A percentile compares a stretch with the other conserved stretches of the same genome.
Conservation (phyloP, 1,284 basidiomycete genomes). For the Vanrija humicola region DNA sequence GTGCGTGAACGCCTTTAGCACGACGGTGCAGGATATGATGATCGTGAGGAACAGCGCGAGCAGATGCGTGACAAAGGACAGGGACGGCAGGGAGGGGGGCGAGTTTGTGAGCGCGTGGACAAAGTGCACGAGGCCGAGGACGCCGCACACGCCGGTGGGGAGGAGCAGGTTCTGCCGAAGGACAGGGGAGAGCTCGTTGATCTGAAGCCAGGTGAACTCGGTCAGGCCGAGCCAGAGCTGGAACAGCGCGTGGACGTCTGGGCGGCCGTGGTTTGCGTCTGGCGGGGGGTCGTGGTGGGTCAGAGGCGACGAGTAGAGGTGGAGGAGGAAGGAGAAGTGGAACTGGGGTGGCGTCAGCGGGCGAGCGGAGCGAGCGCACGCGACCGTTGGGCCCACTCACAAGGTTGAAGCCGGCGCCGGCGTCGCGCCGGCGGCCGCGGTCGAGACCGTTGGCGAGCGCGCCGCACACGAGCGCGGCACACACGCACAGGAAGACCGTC, state of each 20-base stretch:
- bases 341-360: constrained; percentile 22
- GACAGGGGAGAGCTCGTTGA: constrained; percentile 32
- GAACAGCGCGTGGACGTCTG: constrained; percentile 44
- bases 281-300: constrained; percentile 37
- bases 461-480: constrained; percentile 34
- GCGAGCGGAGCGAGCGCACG: too few species aligned
- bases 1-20: constrained; percentile 39
- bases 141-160: constrained; percentile 44
- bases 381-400: too few species aligned
- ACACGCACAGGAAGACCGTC: constrained; percentile 45
- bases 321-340: constrained; percentile 43
- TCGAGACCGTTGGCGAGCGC: constrained; percentile 43
- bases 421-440: constrained; percentile 32
- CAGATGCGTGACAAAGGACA: constrained; percentile 46
- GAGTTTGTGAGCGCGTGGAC: constrained; percentile 34
- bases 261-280: constrained; percentile 28
- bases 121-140: constrained; percentile 41
- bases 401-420: constrained; percentile 44
- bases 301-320: constrained; percentile 46
- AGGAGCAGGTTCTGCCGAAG: constrained; percentile 36
- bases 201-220: constrained; percentile 46
- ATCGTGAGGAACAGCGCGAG: constrained; percentile 40
- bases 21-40: constrained; percentile 40
- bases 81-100: constrained; percentile 43
- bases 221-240: constrained; percentile 46